phyloP scores from a whole-genome alignment of 371 early-diverging fungal genomes.

The Saksenaea vasiformis region DNA sequence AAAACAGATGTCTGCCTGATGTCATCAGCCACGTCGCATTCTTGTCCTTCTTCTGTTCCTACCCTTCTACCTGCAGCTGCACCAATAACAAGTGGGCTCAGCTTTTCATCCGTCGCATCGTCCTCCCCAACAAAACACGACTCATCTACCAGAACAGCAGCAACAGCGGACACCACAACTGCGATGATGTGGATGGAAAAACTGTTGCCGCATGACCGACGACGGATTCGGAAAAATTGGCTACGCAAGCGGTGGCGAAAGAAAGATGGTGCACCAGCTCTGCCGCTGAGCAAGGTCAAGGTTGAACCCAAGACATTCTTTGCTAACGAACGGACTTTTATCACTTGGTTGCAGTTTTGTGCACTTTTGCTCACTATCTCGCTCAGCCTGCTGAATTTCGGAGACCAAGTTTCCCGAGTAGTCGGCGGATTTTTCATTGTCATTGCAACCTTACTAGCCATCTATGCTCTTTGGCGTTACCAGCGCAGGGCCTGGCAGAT shows the following conservation, averaged over 20 bases:
- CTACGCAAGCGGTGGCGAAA: slow-evolving; percentile 17
- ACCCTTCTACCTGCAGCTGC: no score
- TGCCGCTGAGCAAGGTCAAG: slow-evolving; percentile 69
- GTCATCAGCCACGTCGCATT: no score
- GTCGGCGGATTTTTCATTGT: slow-evolving; percentile 70
- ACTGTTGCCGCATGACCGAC: neutral
- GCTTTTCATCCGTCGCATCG: no score
- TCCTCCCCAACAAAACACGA: neutral
- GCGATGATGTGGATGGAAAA: neutral
- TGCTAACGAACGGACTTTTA: slow-evolving; percentile 98
- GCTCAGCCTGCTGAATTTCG: slow-evolving; percentile 82
- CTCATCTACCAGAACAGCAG: neutral
- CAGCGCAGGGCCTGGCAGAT: slow-evolving; percentile 81
- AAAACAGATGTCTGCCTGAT: neutral
- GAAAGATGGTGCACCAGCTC: neutral
- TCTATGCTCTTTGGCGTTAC: slow-evolving; percentile 81
- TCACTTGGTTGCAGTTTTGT: slow-evolving; percentile 82
- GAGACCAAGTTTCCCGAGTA: slow-evolving; percentile 64
- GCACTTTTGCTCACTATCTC: slow-evolving; percentile 71
- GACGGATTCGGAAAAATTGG: neutral
- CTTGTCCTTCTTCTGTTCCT: no score
- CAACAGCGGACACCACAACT: neutral
- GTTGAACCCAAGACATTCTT: slow-evolving; percentile 98
- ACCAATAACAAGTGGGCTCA: neutral
- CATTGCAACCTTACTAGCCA: slow-evolving; percentile 64